These are phyloP conservation scores for Sonneratia alba DNA, from an alignment of 345 rosid species.

Conservation along the genomic window DNA sequence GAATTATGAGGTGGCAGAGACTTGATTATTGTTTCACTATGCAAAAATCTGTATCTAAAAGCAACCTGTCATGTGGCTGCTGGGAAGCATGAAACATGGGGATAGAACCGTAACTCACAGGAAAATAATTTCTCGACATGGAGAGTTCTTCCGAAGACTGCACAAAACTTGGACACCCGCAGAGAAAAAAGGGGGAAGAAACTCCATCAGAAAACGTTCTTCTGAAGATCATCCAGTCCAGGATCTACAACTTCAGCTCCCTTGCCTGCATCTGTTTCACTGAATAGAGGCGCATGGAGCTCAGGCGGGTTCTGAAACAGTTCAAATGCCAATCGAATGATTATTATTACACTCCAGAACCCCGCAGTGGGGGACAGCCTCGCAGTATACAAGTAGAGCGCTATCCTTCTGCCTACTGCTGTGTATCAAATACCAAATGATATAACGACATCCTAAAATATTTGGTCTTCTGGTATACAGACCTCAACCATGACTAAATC, in stretches of 20 bases:
- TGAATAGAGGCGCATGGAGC: constrained; percentile 53
- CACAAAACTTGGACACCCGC: neutral
- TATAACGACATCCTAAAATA: neutral
- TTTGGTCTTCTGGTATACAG: neutral
- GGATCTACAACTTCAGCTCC: constrained; percentile 46
- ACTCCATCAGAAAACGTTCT: constrained; percentile 50
- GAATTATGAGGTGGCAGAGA: neutral
- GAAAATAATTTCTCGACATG: neutral
- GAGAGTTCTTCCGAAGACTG: neutral
- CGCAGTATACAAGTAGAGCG: too few species aligned
- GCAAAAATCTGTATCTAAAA: neutral
- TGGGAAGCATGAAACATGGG: neutral
- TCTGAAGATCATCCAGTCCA: constrained; percentile 55
- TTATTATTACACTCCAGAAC: too few species aligned
- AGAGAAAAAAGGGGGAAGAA: neutral
- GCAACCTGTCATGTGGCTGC: neutral
- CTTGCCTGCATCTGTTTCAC: constrained; percentile 26
- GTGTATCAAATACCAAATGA: too few species aligned
- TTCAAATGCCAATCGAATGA: neutral
- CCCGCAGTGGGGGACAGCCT: too few species aligned
- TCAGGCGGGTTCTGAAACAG: constrained; percentile 55
- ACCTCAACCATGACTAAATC: neutral
- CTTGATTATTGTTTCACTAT: neutral
- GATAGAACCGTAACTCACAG: neutral
- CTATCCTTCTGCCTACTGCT: too few species aligned